phyloP scores from a whole-genome alignment of 176 grass and related monocot species.

The Thalia dealbata region DNA sequence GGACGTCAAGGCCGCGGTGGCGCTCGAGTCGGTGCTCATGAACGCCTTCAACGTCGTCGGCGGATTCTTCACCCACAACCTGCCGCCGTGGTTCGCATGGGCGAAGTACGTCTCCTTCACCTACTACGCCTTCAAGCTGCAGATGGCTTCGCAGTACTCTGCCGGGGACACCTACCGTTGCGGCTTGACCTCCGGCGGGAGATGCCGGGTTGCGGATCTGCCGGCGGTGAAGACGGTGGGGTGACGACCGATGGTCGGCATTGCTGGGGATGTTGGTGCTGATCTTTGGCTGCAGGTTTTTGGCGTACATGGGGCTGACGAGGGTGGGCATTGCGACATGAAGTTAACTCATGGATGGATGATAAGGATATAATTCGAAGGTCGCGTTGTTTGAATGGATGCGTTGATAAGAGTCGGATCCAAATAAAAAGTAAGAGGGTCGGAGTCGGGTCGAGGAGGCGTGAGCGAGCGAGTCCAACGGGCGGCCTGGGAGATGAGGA shows the following conservation, averaged over 20 bases:
- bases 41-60: slow-evolving; percentile 26
- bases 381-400: too few species aligned
- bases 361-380: too few species aligned
- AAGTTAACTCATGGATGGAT: too few species aligned
- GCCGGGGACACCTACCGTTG: slow-evolving; percentile 23
- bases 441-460: neutral
- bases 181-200: neutral
- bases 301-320: slow-evolving; percentile 32
- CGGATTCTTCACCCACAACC: slow-evolving; percentile 26
- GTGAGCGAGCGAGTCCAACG: neutral
- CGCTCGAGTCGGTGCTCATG: slow-evolving; percentile 18
- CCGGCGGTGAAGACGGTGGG: slow-evolving; percentile 22
- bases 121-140: slow-evolving; percentile 35
- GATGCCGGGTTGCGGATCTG: slow-evolving; percentile 22
- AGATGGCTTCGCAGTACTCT: slow-evolving; percentile 22
- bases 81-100: slow-evolving; percentile 28
- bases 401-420: too few species aligned
- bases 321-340: slow-evolving; percentile 5
- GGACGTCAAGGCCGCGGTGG: slow-evolving; percentile 25
- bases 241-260: neutral
- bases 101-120: slow-evolving; percentile 27
- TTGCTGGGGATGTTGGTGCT: slow-evolving; percentile 15
- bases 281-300: slow-evolving; percentile 19
- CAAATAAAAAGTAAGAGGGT: too few species aligned
- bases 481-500: neutral